Percentiles rank a stretch among this genome's conserved stretches.
phyloP scores from a whole-genome alignment of 331 rosid species.

The Saraca asoca region DNA sequence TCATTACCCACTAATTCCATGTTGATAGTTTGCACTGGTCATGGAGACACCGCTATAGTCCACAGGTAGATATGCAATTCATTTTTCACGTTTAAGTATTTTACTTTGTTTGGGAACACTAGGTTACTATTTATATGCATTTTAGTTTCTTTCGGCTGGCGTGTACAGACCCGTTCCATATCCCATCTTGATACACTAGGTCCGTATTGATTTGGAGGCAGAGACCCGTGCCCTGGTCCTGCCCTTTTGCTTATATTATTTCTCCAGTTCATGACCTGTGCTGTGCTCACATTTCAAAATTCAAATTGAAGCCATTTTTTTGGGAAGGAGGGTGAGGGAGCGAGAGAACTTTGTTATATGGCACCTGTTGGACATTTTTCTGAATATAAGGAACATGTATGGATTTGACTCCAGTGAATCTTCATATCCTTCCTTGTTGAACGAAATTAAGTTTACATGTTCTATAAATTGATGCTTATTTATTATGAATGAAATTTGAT shows the following conservation, averaged over 20 bases:
- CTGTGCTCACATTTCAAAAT: neutral
- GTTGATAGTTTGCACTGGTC: slow-evolving; percentile 93
- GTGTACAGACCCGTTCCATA: neutral
- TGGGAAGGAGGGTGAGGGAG: too few species aligned
- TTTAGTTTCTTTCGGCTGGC: neutral
- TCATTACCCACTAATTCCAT: slow-evolving; percentile 76
- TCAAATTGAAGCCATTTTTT: too few species aligned
- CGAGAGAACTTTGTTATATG: too few species aligned
- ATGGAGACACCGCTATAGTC: slow-evolving; percentile 85
- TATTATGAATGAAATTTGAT: slow-evolving; percentile 5
- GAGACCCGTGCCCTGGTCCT: neutral
- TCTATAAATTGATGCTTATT: neutral
- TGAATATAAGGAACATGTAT: too few species aligned
- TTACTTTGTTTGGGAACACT: neutral
- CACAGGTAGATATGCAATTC: slow-evolving; percentile 59
- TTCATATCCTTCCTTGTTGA: neutral
- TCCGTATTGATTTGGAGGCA: neutral
- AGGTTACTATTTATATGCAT: neutral
- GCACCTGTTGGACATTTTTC: too few species aligned
- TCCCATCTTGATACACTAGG: neutral
- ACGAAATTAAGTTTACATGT: too few species aligned
- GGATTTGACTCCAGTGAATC: too few species aligned
- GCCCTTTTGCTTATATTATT: neutral
- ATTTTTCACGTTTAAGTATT: slow-evolving; percentile 14
- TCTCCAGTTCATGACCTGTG: neutral